These are phyloP conservation scores for Daldinia sp. DNA, from an alignment of 2,329 filamentous ascomycete species.

Conservation along the genomic window DNA sequence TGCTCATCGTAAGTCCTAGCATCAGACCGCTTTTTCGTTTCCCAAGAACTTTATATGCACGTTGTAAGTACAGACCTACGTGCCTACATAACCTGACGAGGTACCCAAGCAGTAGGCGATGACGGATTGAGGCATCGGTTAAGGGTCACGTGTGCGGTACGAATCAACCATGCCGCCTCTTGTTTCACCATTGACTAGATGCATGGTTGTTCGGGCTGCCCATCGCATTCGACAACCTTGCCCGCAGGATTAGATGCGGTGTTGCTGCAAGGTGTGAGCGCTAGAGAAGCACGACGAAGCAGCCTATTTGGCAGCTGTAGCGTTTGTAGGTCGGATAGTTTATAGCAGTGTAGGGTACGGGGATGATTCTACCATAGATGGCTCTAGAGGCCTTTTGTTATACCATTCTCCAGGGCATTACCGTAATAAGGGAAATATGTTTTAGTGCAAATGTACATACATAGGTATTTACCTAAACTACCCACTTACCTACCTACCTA, in stretches of 20 bases:
- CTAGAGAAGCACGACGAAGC: conserved; percentile 31
- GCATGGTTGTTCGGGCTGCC: conserved; percentile 35
- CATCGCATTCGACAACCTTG: conserved; percentile 31
- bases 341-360: background rate
- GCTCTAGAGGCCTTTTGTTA: no score
- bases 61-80: conserved; percentile 6
- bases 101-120: conserved; percentile 9
- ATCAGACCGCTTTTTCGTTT: conserved; percentile 32
- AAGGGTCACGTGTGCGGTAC: conserved; percentile 41
- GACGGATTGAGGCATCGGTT: conserved; percentile 39
- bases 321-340: background rate
- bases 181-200: conserved; percentile 46
- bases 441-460: background rate
- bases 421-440: background rate
- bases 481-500: no score
- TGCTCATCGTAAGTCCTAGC: background rate
- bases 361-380: background rate
- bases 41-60: conserved; percentile 11
- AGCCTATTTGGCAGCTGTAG: background rate
- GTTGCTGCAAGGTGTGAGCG: conserved; percentile 35
- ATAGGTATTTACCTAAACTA: background rate
- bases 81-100: no score
- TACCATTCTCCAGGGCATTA: background rate
- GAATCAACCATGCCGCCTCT: conserved; percentile 32
- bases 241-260: conserved; percentile 30